Evolutionary conservation across 176 grass and related monocot species (phyloP).

Genomic region (Carex scoparia): DNA sequence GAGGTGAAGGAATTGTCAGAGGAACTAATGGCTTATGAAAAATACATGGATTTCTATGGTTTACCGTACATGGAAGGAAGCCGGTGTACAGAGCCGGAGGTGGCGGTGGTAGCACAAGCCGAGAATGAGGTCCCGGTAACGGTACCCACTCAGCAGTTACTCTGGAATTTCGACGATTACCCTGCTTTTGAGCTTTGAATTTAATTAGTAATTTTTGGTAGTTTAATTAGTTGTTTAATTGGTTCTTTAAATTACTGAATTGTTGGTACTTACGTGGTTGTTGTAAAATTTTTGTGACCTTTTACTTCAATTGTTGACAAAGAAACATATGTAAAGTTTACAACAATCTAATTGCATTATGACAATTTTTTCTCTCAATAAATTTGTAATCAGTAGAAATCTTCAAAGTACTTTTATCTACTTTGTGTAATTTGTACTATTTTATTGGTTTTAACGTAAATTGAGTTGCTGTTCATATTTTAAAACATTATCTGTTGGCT

Average conservation of each 20-base stretch:
- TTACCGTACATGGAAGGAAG: slow-evolving; percentile 89
- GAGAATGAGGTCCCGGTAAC: background rate
- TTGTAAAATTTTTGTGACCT: background rate
- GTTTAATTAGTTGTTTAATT: too few species aligned
- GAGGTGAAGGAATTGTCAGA: slow-evolving; percentile 72
- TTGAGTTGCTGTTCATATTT: too few species aligned
- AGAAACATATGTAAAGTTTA: background rate
- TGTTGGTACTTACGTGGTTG: background rate
- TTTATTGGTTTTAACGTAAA: background rate
- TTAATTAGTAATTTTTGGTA: background rate
- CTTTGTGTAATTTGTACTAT: background rate
- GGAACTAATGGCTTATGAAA: slow-evolving; percentile 84
- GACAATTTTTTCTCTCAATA: background rate
- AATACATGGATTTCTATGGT: slow-evolving; percentile 77
- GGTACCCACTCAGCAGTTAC: slow-evolving; percentile 1
- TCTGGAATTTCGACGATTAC: slow-evolving; percentile 68
- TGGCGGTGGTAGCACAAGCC: background rate
- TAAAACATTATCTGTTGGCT: too few species aligned
- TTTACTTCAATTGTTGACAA: background rate
- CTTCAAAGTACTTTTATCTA: too few species aligned
- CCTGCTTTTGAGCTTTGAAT: slow-evolving; percentile 26
- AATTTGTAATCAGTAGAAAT: background rate
- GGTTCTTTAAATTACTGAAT: background rate
- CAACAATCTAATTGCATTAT: background rate
- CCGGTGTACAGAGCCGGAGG: background rate